Evolutionary conservation across 768 basidiomycete species (phyloP).

Genomic region (Tulasnella sp.): DNA sequence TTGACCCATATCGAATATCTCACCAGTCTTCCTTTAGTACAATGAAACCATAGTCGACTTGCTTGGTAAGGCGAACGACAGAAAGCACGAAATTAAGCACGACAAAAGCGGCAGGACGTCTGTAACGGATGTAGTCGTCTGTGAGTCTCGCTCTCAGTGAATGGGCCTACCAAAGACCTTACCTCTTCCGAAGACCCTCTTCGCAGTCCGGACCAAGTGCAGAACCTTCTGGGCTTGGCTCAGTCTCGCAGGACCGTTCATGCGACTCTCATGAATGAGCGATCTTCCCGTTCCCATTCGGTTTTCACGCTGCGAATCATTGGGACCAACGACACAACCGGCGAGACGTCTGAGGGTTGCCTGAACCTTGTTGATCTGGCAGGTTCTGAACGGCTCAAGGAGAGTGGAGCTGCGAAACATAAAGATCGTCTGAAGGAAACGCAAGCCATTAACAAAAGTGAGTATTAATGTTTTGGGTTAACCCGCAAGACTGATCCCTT

Average conservation of each 20-base stretch:
- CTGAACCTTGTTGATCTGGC: constrained; percentile 89
- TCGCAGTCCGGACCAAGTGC: constrained; percentile 64
- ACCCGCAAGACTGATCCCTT: neutral
- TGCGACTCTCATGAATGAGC: constrained; percentile 89
- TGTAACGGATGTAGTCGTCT: constrained; percentile 71
- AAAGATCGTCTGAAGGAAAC: constrained; percentile 85
- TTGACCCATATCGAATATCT: too few species aligned
- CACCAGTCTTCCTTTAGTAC: too few species aligned
- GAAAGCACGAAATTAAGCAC: constrained; percentile 93
- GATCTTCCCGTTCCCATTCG: constrained; percentile 85
- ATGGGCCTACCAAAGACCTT: neutral
- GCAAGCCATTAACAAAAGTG: constrained; percentile 80
- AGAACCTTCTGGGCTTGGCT: constrained; percentile 58
- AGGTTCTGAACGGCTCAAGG: constrained; percentile 80
- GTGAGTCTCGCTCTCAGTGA: constrained; percentile 19
- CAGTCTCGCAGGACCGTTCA: constrained; percentile 78
- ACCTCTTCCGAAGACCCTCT: constrained; percentile 39
- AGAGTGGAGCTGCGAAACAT: constrained; percentile 58
- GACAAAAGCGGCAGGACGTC: constrained; percentile 62
- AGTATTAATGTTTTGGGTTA: neutral
- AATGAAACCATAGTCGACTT: constrained; percentile 94
- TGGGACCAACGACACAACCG: constrained; percentile 59
- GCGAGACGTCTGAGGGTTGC: constrained; percentile 70
- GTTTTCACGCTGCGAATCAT: constrained; percentile 83
- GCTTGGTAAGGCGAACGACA: constrained; percentile 72